Conservation (phyloP, 495 filamentous ascomycete species). For the Hyaloscypha finlandica region DNA sequence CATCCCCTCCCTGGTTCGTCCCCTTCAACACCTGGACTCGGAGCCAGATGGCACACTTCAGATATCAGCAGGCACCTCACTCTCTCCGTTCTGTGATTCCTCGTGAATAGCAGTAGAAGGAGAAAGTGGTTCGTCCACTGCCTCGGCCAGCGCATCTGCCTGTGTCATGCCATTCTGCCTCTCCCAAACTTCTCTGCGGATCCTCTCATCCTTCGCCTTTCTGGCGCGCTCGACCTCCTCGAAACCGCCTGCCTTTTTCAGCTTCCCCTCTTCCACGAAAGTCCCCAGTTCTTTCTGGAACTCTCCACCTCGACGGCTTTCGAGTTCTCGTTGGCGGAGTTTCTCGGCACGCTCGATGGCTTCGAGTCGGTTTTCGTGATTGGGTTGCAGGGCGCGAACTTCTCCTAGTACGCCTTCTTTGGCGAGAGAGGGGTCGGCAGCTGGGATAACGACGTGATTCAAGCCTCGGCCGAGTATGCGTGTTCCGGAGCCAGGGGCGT, state of each 20-base stretch:
- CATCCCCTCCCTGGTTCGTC: not conserved
- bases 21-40: not conserved
- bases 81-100: not conserved
- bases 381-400: constrained; percentile 91
- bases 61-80: not conserved
- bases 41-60: not conserved
- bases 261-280: constrained; percentile 87
- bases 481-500: constrained; percentile 50
- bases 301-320: constrained; percentile 70
- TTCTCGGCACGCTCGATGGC: constrained; percentile 96
- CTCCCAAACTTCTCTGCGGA: constrained; percentile 84
- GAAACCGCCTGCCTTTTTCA: constrained; percentile 94
- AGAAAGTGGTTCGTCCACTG: constrained; percentile 5
- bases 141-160: constrained; percentile 26
- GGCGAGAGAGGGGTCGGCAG: constrained; percentile 72
- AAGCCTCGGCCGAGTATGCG: constrained; percentile 60
- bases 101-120: not conserved
- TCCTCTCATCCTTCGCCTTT: constrained; percentile 83
- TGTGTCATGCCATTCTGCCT: constrained; percentile 54
- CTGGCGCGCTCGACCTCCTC: constrained; percentile 90
- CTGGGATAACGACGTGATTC: constrained; percentile 58
- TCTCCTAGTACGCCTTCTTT: constrained; percentile 92
- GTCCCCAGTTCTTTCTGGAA: constrained; percentile 85
- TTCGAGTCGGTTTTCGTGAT: constrained; percentile 89
- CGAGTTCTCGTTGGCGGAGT: constrained; percentile 82